These are phyloP conservation scores for Coleophoma cylindrospora DNA, from an alignment of 2,329 filamentous ascomycete species.

Conservation along the genomic window DNA sequence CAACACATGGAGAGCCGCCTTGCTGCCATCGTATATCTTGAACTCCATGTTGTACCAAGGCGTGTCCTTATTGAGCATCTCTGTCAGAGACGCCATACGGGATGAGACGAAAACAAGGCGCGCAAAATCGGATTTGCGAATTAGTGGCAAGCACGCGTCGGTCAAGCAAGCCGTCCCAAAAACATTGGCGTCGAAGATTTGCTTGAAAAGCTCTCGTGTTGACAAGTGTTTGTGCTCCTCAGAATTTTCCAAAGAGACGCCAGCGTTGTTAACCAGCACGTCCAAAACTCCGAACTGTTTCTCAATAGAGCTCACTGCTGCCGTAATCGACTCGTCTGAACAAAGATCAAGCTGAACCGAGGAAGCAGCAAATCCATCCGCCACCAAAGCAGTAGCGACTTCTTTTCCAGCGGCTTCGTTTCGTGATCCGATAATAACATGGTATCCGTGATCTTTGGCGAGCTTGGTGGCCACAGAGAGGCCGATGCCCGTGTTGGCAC, in stretches of 20 bases:
- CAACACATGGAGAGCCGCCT: constrained; percentile 24
- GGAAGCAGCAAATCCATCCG: constrained; percentile 1
- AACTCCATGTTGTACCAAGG: constrained; percentile 8
- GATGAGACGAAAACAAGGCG: constrained; percentile 23
- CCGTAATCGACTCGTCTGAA: constrained; percentile 8
- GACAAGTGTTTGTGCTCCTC: background rate
- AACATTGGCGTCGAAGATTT: constrained; percentile 25
- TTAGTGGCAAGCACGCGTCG: constrained; percentile 26
- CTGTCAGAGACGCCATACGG: constrained; percentile 11
- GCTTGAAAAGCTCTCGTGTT: constrained; percentile 10
- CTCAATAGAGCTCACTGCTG: constrained; percentile 2
- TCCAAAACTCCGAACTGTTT: constrained; percentile 8
- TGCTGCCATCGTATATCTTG: constrained; percentile 19
- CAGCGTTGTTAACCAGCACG: constrained; percentile 16
- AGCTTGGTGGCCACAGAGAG: constrained; percentile 33
- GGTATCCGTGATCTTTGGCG: constrained; percentile 32
- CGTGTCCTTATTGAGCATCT: constrained; percentile 5
- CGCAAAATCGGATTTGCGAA: constrained; percentile 21
- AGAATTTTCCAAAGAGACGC: background rate
- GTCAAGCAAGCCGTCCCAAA: constrained; percentile 23
- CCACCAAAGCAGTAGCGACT: constrained; percentile 25
- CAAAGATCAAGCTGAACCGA: constrained; percentile 7
- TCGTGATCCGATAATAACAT: constrained; percentile 34
- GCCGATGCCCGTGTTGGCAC: constrained; percentile 37
- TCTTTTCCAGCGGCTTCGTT: constrained; percentile 24